Percentiles rank a stretch among this genome's conserved stretches.
Conservation (phyloP, 257 asterid genomes). For the Asclepias syriaca region DNA sequence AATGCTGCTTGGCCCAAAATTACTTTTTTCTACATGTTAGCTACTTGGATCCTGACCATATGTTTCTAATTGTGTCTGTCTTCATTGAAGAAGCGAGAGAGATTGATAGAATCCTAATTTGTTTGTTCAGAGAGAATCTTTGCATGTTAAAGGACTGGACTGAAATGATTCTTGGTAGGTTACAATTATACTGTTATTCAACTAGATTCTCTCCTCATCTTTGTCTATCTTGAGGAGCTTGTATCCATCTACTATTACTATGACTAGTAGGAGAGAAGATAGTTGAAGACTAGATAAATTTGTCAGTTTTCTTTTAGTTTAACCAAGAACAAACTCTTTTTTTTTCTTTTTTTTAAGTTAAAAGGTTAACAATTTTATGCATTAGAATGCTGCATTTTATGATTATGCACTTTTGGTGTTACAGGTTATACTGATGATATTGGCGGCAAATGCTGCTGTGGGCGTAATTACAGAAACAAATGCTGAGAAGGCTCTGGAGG, state of each 20-base stretch:
- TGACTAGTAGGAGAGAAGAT: not conserved
- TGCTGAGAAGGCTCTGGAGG: constrained; percentile 99
- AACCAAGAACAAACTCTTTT: not conserved
- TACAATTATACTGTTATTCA: not conserved
- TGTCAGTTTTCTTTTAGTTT: not conserved
- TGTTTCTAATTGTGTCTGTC: not conserved
- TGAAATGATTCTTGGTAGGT: not conserved
- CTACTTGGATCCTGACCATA: not conserved
- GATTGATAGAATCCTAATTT: not conserved
- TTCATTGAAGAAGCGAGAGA: not conserved
- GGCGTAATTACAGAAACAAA: constrained; percentile 98
- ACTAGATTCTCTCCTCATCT: not conserved
- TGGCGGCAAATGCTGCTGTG: constrained; percentile 99
- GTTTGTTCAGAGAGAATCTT: not conserved
- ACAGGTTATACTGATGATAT: constrained; percentile 92
- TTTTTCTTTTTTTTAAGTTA: not conserved
- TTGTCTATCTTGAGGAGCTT: not conserved
- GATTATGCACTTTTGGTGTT: constrained; percentile 9
- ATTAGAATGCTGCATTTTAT: not conserved
- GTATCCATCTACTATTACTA: not conserved
- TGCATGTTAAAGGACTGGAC: not conserved
- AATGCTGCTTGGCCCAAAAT: not conserved
- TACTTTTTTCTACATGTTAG: not conserved
- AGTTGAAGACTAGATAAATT: not conserved
- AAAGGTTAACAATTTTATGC: not conserved